phyloP scores from a whole-genome alignment of 2,329 filamentous ascomycete genomes.

The Aureobasidium sp. region DNA sequence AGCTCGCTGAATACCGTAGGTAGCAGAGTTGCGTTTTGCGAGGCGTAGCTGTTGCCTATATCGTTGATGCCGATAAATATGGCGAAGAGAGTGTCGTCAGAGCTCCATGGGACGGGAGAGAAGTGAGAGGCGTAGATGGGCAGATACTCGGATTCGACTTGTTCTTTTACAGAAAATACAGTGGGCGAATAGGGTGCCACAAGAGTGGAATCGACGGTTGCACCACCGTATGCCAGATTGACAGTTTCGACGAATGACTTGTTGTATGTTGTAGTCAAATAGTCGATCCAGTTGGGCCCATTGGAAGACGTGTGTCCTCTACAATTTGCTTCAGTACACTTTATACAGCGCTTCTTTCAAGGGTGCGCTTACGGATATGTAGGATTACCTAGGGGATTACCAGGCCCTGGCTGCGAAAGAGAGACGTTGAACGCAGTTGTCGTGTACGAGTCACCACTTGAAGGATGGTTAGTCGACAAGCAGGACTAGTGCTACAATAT shows the following conservation, averaged over 20 bases:
- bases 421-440: slow-evolving; percentile 50
- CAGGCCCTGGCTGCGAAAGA: slow-evolving; percentile 41
- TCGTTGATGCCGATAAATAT: slow-evolving; percentile 52
- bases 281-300: slow-evolving; percentile 51
- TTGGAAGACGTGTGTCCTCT: slow-evolving; percentile 22
- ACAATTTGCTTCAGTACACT: neutral
- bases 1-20: slow-evolving; percentile 31
- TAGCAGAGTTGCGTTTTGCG: slow-evolving; percentile 26
- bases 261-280: slow-evolving; percentile 38
- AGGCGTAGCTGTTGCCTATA: slow-evolving; percentile 42
- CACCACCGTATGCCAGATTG: slow-evolving; percentile 43
- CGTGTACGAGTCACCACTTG: slow-evolving; percentile 52
- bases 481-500: neutral
- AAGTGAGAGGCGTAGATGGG: slow-evolving; percentile 32
- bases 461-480: neutral
- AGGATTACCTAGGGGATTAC: slow-evolving; percentile 56
- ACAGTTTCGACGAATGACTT: slow-evolving; percentile 39
- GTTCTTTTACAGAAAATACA: slow-evolving; percentile 43
- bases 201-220: slow-evolving; percentile 37
- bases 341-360: neutral
- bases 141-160: slow-evolving; percentile 39
- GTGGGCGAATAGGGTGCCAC: slow-evolving; percentile 42
- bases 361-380: slow-evolving; percentile 31
- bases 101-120: slow-evolving; percentile 34
- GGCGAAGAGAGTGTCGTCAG: slow-evolving; percentile 38